Evolutionary conservation across 495 filamentous ascomycete genomes (phyloP).

Genomic region (Cercophora sp.): DNA sequence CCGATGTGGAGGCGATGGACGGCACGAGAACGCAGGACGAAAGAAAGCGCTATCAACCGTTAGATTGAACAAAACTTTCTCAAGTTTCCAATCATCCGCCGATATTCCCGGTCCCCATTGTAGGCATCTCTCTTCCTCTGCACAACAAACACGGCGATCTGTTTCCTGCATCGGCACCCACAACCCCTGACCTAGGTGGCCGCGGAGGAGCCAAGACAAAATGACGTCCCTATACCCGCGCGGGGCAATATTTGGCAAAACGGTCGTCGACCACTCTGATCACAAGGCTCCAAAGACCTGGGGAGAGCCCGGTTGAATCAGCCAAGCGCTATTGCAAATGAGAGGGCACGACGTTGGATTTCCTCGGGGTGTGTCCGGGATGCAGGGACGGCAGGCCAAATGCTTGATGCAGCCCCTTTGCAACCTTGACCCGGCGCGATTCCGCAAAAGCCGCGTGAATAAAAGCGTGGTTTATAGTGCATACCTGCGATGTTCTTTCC

Average conservation of each 20-base stretch:
- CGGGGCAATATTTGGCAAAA: conserved; percentile 8
- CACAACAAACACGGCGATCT: too few relatives aligned
- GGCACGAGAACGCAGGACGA: too few relatives aligned
- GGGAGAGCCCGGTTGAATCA: background rate
- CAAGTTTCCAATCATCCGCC: conserved; percentile 5
- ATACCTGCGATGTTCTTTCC: background rate
- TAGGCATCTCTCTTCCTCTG: background rate
- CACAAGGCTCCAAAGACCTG: background rate
- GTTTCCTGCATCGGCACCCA: too few relatives aligned
- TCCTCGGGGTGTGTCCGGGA: background rate
- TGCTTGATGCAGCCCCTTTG: conserved; percentile 4
- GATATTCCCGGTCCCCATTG: background rate
- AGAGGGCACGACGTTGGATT: background rate
- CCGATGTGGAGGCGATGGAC: too few relatives aligned
- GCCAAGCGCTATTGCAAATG: background rate
- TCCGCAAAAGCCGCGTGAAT: background rate
- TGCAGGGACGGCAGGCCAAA: conserved; percentile 3
- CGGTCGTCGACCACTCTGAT: background rate
- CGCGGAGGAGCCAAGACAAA: too few relatives aligned
- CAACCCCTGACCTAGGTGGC: too few relatives aligned
- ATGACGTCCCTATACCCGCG: conserved; percentile 2
- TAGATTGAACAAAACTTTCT: background rate
- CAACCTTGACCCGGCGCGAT: conserved; percentile 1
- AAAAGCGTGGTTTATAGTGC: background rate
- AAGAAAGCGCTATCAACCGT: too few relatives aligned